A percentile compares a stretch with the other conserved stretches of the same genome.
These are phyloP conservation scores for Cantharellus cinnabarinus DNA, from an alignment of 768 basidiomycete species.

Conservation along the genomic window DNA sequence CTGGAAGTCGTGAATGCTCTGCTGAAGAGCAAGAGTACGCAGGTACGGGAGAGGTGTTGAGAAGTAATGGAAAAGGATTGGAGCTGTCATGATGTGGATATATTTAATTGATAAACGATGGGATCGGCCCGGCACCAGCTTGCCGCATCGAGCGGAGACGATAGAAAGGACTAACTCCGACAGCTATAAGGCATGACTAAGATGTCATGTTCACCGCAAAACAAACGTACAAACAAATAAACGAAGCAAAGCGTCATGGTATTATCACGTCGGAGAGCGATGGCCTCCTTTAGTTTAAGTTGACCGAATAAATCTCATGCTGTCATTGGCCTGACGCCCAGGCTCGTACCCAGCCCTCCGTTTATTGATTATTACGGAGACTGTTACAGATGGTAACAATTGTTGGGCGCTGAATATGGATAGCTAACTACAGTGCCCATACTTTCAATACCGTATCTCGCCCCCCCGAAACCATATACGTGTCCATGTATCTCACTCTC, in stretches of 20 bases:
- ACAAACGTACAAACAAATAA: no score
- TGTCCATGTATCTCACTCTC: conserved; percentile 85
- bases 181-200: no score
- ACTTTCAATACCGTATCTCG: conserved; percentile 75
- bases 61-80: conserved; percentile 65
- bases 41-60: conserved; percentile 56
- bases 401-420: not conserved
- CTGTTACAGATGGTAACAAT: not conserved
- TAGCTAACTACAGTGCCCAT: conserved; percentile 54
- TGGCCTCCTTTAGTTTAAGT: no score
- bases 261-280: no score
- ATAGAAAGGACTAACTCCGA: no score
- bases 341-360: not conserved
- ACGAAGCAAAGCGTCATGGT: no score
- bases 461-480: conserved; percentile 79
- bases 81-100: conserved; percentile 11
- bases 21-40: conserved; percentile 46
- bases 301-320: no score
- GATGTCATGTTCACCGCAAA: no score
- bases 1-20: conserved; percentile 47
- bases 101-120: no score
- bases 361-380: not conserved
- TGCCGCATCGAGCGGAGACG: no score
- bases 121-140: no score
- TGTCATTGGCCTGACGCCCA: not conserved